Conservation (phyloP, 257 asterid genomes). For the Prunella vulgaris region DNA sequence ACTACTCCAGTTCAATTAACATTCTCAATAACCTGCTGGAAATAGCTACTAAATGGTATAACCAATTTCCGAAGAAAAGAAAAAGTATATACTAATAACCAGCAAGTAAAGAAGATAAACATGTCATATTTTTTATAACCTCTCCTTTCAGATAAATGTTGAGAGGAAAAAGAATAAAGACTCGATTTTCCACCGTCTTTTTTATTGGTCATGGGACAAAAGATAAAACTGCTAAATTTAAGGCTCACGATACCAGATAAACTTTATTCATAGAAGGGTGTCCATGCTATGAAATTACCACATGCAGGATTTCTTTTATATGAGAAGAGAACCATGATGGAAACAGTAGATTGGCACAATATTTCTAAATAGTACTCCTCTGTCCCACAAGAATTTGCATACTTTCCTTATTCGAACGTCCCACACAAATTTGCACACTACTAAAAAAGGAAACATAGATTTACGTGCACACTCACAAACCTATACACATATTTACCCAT, state of each 20-base stretch:
- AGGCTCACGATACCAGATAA: not conserved
- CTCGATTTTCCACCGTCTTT: not conserved
- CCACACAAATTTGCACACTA: too few species aligned
- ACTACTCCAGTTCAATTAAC: slow-evolving; percentile 8
- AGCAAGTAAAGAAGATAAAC: not conserved
- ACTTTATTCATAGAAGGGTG: not conserved
- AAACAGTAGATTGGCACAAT: not conserved
- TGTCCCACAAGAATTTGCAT: too few species aligned
- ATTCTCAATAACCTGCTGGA: slow-evolving; percentile 3
- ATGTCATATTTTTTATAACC: not conserved
- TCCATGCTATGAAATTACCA: not conserved
- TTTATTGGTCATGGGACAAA: not conserved
- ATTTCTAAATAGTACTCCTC: not conserved
- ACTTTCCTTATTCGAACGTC: too few species aligned
- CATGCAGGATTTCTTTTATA: slow-evolving; percentile 1
- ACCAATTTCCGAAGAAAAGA: not conserved
- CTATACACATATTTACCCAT: too few species aligned
- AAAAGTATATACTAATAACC: not conserved
- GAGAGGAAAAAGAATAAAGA: slow-evolving; percentile 3
- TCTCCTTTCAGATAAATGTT: not conserved
- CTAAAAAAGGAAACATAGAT: too few species aligned
- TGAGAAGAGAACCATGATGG: not conserved
- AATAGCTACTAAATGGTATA: slow-evolving; percentile 14
- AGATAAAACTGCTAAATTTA: not conserved
- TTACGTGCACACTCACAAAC: too few species aligned